phyloP scores from a whole-genome alignment of 164 flowering plant species.

The Stephania japonica region DNA sequence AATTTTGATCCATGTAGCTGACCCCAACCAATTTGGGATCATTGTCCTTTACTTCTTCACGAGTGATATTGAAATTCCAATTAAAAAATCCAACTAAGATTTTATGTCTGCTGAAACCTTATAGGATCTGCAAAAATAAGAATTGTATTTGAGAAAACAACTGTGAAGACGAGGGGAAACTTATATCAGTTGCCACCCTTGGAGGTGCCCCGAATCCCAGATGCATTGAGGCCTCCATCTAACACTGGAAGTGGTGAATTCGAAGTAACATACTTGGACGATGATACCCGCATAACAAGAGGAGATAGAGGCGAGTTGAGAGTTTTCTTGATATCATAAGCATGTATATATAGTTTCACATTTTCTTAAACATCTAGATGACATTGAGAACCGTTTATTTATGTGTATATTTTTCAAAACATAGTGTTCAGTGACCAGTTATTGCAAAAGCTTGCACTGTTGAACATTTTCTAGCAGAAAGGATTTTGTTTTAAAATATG shows the following conservation, averaged over 20 bases:
- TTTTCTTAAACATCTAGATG: background rate
- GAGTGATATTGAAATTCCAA: background rate
- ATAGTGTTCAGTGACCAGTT: background rate
- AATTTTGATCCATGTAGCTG: no score
- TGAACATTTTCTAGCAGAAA: background rate
- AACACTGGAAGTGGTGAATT: conserved; percentile 76
- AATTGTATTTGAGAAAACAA: conserved; percentile 81
- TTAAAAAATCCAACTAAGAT: no score
- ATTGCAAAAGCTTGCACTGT: background rate
- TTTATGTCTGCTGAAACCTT: conserved; percentile 5
- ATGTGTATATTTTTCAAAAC: background rate
- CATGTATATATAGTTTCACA: background rate
- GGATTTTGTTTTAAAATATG: no score
- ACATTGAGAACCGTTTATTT: background rate
- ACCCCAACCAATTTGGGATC: no score
- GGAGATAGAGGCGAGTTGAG: conserved; percentile 96
- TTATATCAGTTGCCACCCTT: conserved; percentile 88
- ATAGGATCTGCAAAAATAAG: conserved; percentile 58
- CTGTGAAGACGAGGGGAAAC: conserved; percentile 72
- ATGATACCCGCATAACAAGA: conserved; percentile 77
- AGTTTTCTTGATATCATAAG: conserved; percentile 69
- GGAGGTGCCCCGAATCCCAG: conserved; percentile 79
- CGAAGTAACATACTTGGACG: conserved; percentile 79
- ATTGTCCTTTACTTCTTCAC: background rate
- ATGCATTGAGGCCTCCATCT: conserved; percentile 59